Conservation (phyloP, 768 basidiomycete species). For the Kwoniella bestiolae region DNA sequence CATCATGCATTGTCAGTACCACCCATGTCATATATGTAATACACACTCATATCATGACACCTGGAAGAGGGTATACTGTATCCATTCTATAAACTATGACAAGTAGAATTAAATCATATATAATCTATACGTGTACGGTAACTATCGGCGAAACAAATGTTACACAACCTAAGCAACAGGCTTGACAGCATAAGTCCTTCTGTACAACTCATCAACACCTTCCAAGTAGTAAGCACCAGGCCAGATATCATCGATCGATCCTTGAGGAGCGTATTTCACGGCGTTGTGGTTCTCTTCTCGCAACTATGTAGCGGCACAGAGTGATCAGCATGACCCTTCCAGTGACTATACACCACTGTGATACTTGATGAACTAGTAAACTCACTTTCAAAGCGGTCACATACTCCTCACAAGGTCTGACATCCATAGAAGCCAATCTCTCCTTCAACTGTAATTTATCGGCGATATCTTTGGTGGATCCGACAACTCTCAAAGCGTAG, state of each 20-base stretch:
- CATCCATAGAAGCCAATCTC: constrained; percentile 81
- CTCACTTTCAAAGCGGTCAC: constrained; percentile 70
- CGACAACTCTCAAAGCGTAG: constrained; percentile 85
- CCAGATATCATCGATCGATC: constrained; percentile 90
- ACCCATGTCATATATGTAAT: not conserved
- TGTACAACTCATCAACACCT: constrained; percentile 84
- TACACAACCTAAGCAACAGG: constrained; percentile 13
- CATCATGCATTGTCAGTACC: not conserved
- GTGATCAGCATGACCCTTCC: not conserved
- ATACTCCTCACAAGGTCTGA: constrained; percentile 89
- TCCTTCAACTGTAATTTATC: constrained; percentile 79
- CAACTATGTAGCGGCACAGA: constrained; percentile 64
- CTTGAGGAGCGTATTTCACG: constrained; percentile 78
- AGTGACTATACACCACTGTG: too few species aligned
- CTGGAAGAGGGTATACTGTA: constrained; percentile 1
- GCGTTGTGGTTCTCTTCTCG: constrained; percentile 97
- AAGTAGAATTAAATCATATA: not conserved
- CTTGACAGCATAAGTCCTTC: constrained; percentile 72
- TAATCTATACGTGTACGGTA: constrained; percentile 4
- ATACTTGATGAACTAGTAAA: too few species aligned
- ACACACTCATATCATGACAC: not conserved
- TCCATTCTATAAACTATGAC: not conserved
- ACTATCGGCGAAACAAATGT: not conserved
- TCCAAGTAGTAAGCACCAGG: constrained; percentile 91
- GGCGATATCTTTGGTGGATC: constrained; percentile 79